Evolutionary conservation across 2,329 filamentous ascomycete species (phyloP).

Genomic region (Colletotrichum sojae): DNA sequence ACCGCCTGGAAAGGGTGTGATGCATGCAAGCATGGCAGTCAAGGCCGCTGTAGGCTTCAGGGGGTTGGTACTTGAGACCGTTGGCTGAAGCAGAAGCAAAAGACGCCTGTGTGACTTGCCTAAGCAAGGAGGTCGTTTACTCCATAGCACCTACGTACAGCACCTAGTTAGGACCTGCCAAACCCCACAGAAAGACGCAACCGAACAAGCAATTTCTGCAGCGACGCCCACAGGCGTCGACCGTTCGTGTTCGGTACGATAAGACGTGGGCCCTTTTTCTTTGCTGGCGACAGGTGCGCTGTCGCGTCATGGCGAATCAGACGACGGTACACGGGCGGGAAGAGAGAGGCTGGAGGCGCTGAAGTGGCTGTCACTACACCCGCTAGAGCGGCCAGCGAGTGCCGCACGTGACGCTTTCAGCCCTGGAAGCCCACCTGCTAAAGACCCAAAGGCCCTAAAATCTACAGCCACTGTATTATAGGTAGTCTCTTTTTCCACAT

Average conservation of each 20-base stretch:
- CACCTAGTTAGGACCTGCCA: no score
- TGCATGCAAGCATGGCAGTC: no score
- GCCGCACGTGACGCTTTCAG: slow-evolving; percentile 33
- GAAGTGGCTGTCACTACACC: slow-evolving; percentile 1
- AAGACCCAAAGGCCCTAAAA: not conserved
- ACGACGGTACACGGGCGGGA: slow-evolving; percentile 10
- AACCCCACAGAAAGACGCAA: no score
- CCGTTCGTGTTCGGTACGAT: slow-evolving; percentile 6
- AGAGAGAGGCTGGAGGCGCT: slow-evolving; percentile 17
- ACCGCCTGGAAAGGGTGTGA: no score
- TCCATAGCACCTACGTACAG: no score
- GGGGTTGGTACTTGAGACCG: no score
- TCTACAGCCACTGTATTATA: not conserved
- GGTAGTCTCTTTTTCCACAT: not conserved
- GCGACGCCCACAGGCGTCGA: not conserved
- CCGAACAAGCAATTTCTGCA: not conserved
- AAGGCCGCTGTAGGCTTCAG: no score
- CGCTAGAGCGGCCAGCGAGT: not conserved
- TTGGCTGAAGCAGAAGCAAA: no score
- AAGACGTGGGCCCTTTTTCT: no score
- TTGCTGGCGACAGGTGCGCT: not conserved
- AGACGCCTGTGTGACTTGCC: no score
- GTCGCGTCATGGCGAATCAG: slow-evolving; percentile 9
- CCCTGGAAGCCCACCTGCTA: slow-evolving; percentile 13
- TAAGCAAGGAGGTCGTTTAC: no score